A percentile compares a stretch with the other conserved stretches of the same genome.
phyloP scores from a whole-genome alignment of 2,329 filamentous ascomycete species.

The Shiraia bambusicola region DNA sequence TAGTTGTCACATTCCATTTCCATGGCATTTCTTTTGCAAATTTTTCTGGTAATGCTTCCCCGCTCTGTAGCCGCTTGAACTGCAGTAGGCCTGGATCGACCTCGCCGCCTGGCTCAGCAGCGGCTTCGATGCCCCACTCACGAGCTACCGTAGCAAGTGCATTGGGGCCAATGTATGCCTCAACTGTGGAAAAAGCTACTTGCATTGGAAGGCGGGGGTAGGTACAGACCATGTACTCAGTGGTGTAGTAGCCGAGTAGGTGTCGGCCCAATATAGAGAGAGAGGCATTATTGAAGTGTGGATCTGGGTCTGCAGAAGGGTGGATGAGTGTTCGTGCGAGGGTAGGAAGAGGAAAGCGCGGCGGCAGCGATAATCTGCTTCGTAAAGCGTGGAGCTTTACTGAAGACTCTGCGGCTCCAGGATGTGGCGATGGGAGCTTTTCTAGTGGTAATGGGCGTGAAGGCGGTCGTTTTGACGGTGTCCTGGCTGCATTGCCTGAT shows the following conservation, averaged over 20 bases:
- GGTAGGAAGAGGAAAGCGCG: slow-evolving; percentile 79
- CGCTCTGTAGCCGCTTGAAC: slow-evolving; percentile 57
- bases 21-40: slow-evolving; percentile 31
- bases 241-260: slow-evolving; percentile 83
- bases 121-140: slow-evolving; percentile 90
- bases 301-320: slow-evolving; percentile 75
- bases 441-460: slow-evolving; percentile 28
- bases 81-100: slow-evolving; percentile 91
- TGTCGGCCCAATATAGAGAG: slow-evolving; percentile 79
- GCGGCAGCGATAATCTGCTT: slow-evolving; percentile 79
- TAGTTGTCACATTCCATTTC: slow-evolving; percentile 47
- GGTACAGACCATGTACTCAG: slow-evolving; percentile 83
- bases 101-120: slow-evolving; percentile 83
- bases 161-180: slow-evolving; percentile 76
- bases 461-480: neutral
- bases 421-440: slow-evolving; percentile 69
- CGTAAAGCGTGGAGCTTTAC: slow-evolving; percentile 92
- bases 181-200: slow-evolving; percentile 84
- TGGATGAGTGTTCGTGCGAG: slow-evolving; percentile 85
- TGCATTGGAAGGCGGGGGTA: slow-evolving; percentile 88
- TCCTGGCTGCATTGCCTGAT: slow-evolving; percentile 4
- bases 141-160: slow-evolving; percentile 71
- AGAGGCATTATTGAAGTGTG: slow-evolving; percentile 84
- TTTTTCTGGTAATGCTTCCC: slow-evolving; percentile 27
- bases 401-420: slow-evolving; percentile 67